Base-by-base conservation (phyloP, 352 stramenopile genomes). In the Phytophthora cryptogea region DNA sequence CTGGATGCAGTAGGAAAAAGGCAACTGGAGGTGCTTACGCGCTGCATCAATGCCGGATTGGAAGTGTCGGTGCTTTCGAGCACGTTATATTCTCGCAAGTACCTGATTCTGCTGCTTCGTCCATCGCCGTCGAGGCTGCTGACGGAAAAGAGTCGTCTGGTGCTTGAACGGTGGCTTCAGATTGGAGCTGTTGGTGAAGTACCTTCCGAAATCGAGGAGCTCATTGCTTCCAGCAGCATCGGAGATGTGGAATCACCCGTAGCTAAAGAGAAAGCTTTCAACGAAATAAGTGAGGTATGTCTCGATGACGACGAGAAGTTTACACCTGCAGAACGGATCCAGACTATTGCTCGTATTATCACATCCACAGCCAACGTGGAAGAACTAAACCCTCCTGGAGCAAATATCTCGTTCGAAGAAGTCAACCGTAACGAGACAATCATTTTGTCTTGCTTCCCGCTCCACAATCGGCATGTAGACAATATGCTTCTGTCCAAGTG, bases 271-370 rank as follows among this genome's bases (percentile, higher is more conserved):
- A 39, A 13, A 26, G 0, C 31, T n/a, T 47, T 68, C 27, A 67
- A 76, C 14, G 64, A 78, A 31, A 23, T 45, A 8, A 54, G 65
- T n/a, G 49, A 57, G 8, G 65, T 70, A 32, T 62, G 59, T 9
- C 27, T 72, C 5, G 71, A 86, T 32, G 80, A 86, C 4, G 83
- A 91, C 54, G 60, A 69, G 42, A 92, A 92, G 61, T 92, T 93
- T 50, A 93, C 83, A 7, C 86, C 86, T 5, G 86, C 86, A 10
- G 86, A 94, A 42, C 82, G 86, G 6, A 83, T 94, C 13, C 86
- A 94, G 55, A 92, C 86, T 0, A 94, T 94, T 36, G 86, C 81
- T 5, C 86, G 86, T n/a, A 94, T 94, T 54, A 89, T 94, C 54
- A 91, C 86, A 28, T 92, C 83, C 0, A 91, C 78, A 1, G 69